A percentile compares a stretch with the other conserved stretches of the same genome.
phyloP scores from a whole-genome alignment of 306 rosid genomes.

The Acacia acuminata region DNA sequence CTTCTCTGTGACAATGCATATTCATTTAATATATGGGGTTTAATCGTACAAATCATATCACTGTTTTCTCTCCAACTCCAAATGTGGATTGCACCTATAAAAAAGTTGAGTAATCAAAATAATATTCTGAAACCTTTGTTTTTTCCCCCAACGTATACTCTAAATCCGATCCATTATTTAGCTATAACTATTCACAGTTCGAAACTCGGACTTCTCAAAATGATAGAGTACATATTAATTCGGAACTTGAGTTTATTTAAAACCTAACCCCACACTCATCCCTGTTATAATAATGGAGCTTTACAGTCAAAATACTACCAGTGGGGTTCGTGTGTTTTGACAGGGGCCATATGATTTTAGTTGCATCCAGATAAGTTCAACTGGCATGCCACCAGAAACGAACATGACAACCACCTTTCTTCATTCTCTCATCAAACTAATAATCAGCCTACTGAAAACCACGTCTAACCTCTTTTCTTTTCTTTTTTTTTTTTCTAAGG shows the following conservation, averaged over 20 bases:
- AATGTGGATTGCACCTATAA: not conserved
- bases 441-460: conserved; percentile 4
- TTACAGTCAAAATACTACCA: not conserved
- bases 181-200: not conserved
- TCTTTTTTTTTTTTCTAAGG: conserved; percentile 1
- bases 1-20: no score
- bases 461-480: not conserved
- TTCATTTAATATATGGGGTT: not conserved
- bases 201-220: not conserved
- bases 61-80: not conserved
- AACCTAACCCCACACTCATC: not conserved
- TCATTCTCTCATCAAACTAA: conserved; percentile 30
- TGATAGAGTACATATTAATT: not conserved
- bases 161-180: not conserved
- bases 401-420: conserved; percentile 41
- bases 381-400: conserved; percentile 54
- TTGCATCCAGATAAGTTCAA: conserved; percentile 58
- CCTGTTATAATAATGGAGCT: not conserved
- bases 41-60: not conserved
- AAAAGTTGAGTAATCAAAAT: not conserved
- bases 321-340: conserved; percentile 18
- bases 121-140: not conserved
- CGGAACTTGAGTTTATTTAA: not conserved
- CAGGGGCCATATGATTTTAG: conserved; percentile 26
- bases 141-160: not conserved